phyloP scores from a whole-genome alignment of 345 rosid genomes.

The Ceriops decandra region DNA sequence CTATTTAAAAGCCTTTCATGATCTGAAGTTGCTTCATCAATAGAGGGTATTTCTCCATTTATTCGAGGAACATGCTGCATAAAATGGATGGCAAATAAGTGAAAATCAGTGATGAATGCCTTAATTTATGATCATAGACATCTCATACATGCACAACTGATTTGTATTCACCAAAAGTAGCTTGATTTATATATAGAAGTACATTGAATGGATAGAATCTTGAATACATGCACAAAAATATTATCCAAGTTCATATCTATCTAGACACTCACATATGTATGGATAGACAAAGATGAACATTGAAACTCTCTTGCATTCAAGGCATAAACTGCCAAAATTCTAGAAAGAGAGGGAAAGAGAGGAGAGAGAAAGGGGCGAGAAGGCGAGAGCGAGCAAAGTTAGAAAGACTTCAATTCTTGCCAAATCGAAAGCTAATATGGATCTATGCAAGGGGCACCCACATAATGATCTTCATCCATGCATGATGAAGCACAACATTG shows the following conservation, averaged over 20 bases:
- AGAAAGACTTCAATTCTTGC: background rate
- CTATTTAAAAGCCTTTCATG: constrained; percentile 83
- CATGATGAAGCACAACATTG: background rate
- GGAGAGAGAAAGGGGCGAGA: no score
- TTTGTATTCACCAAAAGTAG: background rate
- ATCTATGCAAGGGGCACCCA: no score
- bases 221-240: background rate
- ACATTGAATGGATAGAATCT: background rate
- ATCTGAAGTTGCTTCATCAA: constrained; percentile 89
- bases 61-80: constrained; percentile 85
- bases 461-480: background rate
- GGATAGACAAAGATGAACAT: background rate
- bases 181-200: background rate
- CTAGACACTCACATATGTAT: background rate
- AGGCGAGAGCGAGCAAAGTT: no score
- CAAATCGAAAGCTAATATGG: background rate
- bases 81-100: constrained; percentile 5
- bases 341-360: no score
- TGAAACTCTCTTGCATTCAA: background rate
- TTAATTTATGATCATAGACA: background rate
- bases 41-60: constrained; percentile 92
- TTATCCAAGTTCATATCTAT: background rate
- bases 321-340: no score
- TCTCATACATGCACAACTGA: background rate
- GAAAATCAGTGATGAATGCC: background rate